These are phyloP conservation scores for Aaosphaeria arxii DNA, from an alignment of 2,329 filamentous ascomycete genomes.

Conservation along the genomic window DNA sequence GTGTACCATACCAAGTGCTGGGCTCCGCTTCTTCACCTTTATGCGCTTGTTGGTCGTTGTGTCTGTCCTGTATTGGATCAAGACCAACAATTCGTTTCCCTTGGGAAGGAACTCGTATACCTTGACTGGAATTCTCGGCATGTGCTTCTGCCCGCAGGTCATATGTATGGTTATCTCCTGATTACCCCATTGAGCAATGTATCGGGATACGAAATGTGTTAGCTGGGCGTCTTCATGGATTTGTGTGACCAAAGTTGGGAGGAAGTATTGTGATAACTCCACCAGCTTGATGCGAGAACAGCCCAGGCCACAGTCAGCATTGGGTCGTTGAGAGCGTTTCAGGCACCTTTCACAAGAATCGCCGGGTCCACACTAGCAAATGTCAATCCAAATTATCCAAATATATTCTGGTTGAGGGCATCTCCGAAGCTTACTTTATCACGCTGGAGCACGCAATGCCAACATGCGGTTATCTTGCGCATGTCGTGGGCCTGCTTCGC, in stretches of 20 bases:
- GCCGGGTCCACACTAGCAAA: conserved; percentile 36
- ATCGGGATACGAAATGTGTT: conserved; percentile 35
- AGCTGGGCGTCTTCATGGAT: conserved; percentile 45
- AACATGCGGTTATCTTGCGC: conserved; percentile 47
- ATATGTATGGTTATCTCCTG: conserved; percentile 41
- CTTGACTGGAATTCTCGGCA: conserved; percentile 43
- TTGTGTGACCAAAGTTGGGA: conserved; percentile 40
- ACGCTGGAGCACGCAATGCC: conserved; percentile 48
- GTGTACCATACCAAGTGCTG: conserved; percentile 45
- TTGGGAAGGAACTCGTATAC: conserved; percentile 47
- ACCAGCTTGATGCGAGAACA: conserved; percentile 47
- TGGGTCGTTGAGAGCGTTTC: conserved; percentile 36
- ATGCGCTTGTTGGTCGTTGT: conserved; percentile 27
- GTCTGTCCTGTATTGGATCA: conserved; percentile 44
- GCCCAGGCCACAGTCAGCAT: conserved; percentile 41
- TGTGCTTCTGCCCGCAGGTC: conserved; percentile 40
- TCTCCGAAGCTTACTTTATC: conserved; percentile 36
- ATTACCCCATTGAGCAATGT: conserved; percentile 37
- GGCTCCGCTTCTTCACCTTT: conserved; percentile 38
- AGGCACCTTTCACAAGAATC: conserved; percentile 38
- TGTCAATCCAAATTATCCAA: conserved; percentile 5
- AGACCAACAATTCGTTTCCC: conserved; percentile 37
- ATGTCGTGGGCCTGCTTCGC: conserved; percentile 43
- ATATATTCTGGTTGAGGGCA: background rate
- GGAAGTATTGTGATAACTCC: conserved; percentile 43